Percentiles rank a stretch among this genome's conserved stretches.
These are phyloP conservation scores for Lactarius trivialis DNA, from an alignment of 768 basidiomycete species.

Conservation along the genomic window DNA sequence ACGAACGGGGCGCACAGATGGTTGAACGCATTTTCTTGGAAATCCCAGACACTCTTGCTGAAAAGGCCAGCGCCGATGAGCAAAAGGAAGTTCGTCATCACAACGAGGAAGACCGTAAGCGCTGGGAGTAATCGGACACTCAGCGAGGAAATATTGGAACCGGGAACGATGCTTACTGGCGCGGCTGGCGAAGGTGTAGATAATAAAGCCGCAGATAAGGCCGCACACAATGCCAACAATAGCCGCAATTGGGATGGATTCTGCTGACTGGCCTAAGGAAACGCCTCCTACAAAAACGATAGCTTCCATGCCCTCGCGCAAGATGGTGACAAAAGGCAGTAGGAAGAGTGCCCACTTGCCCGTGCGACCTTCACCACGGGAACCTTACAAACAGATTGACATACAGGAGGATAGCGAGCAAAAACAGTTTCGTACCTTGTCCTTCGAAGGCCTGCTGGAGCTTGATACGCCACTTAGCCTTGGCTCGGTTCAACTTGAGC, in stretches of 20 bases:
- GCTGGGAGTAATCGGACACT: slow-evolving; percentile 36
- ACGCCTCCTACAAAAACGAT: slow-evolving; percentile 94
- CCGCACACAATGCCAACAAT: slow-evolving; percentile 82
- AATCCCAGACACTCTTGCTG: slow-evolving; percentile 66
- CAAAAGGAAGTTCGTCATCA: slow-evolving; percentile 87
- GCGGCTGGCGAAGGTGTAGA: slow-evolving; percentile 75
- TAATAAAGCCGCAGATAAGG: slow-evolving; percentile 61
- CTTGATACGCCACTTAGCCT: slow-evolving; percentile 92
- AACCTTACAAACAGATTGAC: slow-evolving; percentile 29
- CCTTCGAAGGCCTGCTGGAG: slow-evolving; percentile 70
- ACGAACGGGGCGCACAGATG: slow-evolving; percentile 32
- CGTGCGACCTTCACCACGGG: slow-evolving; percentile 43
- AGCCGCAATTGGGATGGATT: slow-evolving; percentile 84
- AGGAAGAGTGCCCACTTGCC: slow-evolving; percentile 87
- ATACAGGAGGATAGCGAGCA: not conserved
- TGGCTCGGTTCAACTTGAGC: slow-evolving; percentile 91
- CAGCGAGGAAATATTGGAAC: not conserved
- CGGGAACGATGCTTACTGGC: slow-evolving; percentile 42
- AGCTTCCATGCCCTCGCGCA: slow-evolving; percentile 92
- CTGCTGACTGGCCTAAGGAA: slow-evolving; percentile 74
- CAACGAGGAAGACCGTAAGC: slow-evolving; percentile 78
- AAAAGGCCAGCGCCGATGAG: slow-evolving; percentile 94
- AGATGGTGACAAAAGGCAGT: slow-evolving; percentile 84
- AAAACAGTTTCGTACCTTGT: slow-evolving; percentile 36
- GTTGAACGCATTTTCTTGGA: slow-evolving; percentile 65